phyloP scores from a whole-genome alignment of 2,329 filamentous ascomycete species.

The Passalora sequoiae region DNA sequence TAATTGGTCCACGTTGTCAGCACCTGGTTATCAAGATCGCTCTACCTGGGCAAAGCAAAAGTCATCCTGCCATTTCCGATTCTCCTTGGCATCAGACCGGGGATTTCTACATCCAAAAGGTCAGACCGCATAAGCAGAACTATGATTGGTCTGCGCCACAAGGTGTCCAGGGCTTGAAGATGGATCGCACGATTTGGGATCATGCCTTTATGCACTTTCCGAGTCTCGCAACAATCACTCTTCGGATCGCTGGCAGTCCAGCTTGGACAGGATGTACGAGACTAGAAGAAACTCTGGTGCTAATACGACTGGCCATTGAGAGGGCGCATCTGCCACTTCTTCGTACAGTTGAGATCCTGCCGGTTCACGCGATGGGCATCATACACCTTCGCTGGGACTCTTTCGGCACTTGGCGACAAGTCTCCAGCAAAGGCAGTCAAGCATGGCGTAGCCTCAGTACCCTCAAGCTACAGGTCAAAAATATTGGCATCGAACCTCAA shows the following conservation, averaged over 20 bases:
- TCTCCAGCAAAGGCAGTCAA: neutral
- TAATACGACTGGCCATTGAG: constrained; percentile 29
- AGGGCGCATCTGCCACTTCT: constrained; percentile 17
- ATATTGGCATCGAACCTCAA: constrained; percentile 22
- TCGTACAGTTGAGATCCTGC: constrained; percentile 20
- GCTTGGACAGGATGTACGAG: constrained; percentile 28
- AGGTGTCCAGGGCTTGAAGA: neutral
- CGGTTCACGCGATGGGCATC: constrained; percentile 31
- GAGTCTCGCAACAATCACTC: constrained; percentile 18
- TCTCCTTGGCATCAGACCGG: neutral
- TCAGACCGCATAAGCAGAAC: neutral
- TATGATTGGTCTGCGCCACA: neutral
- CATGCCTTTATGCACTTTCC: constrained; percentile 21
- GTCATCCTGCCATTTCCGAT: too few relatives aligned
- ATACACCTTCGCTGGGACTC: constrained; percentile 32
- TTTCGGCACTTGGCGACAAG: constrained; percentile 23
- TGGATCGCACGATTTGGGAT: constrained; percentile 17
- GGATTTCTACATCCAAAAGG: neutral
- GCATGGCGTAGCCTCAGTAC: constrained; percentile 27
- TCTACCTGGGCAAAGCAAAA: neutral
- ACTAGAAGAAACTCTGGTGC: constrained; percentile 25
- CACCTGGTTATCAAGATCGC: constrained; percentile 21
- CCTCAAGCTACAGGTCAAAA: constrained; percentile 28
- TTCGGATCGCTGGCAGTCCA: constrained; percentile 27
- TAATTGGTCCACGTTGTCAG: constrained; percentile 16